These are phyloP conservation scores for Yamadazyma dendronema DNA, from an alignment of 1,139 yeast genomes.

Conservation along the genomic window DNA sequence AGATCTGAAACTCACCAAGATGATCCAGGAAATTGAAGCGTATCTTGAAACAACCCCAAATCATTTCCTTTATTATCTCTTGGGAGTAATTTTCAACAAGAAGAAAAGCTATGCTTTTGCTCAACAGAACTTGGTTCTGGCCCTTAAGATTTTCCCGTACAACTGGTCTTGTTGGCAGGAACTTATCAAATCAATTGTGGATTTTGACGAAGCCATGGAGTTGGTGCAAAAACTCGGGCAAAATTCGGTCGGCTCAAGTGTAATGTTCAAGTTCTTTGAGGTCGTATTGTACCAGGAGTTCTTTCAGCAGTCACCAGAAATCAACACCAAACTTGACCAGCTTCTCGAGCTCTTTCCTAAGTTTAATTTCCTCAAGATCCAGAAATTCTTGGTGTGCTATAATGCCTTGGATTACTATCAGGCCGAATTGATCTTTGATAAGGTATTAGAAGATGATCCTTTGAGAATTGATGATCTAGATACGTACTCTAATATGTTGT, in stretches of 20 bases:
- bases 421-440: conserved; percentile 79
- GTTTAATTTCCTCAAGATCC: conserved; percentile 73
- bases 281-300: conserved; percentile 77
- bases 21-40: conserved; percentile 41
- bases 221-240: conserved; percentile 39
- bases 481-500: conserved; percentile 86
- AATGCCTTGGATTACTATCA: conserved; percentile 77
- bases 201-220: conserved; percentile 59
- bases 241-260: conserved; percentile 20
- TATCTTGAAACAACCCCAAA: conserved; percentile 33
- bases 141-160: conserved; percentile 66
- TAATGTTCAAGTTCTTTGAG: conserved; percentile 70
- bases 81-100: conserved; percentile 62
- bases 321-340: conserved; percentile 44
- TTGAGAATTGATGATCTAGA: conserved; percentile 87
- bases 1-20: conserved; percentile 36
- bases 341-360: conserved; percentile 60
- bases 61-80: conserved; percentile 67
- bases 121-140: conserved; percentile 53
- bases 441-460: conserved; percentile 74
- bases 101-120: conserved; percentile 64
- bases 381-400: conserved; percentile 76
- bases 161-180: conserved; percentile 97
- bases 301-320: conserved; percentile 58
- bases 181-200: conserved; percentile 59